Evolutionary conservation across 805 yeast species (phyloP), one percentile per base, ranked within the genome.

Genomic region (Cyberlindnera americana): DNA sequence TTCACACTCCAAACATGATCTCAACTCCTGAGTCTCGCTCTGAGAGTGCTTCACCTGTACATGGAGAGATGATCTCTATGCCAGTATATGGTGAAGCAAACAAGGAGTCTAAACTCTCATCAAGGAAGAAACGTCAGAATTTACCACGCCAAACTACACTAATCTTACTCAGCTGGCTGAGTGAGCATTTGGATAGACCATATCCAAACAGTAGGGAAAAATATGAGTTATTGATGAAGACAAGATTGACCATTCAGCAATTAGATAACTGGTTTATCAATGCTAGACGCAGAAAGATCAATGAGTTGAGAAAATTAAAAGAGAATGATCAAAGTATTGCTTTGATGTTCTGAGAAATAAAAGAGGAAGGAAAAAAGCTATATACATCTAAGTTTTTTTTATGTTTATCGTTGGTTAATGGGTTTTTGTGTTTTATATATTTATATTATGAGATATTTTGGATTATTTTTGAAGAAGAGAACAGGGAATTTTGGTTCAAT

Each of bases 251-350:
- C 40, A 78, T 82, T 57, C 87, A 83, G 47, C 95, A 86, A 60
- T 68, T 86, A 41, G 76, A 83, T 47, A 86, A 86, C 56, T 86
- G 95, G 95, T 86, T 86, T 54, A 86, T 86, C 57, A 86, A 86
- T 57, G 95, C 93, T 3, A 75, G 95, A 52, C 70, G 95, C 52
- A 67, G 95, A 46, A 81, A 83, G 55, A 74, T 86, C 16, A 46
- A 37, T 16, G 48, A 52, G 24, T 24, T 56, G 23, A 53, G 48
- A 38, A 52, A 47, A n/a, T 24, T 55, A 8, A 55, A 55, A 33
- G 54, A 54, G 38, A 54, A 40, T n/a, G 54, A 54, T 25, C 56
- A 55, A 29, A 52, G 50, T 12, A 48, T 55, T 21, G 47, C 60
- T 14, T 30, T 55, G 44, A 52, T 54, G 27, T 48, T 55, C 34